These are phyloP conservation scores for Cornus florida DNA, from an alignment of 148 eudicot species.

Conservation along the genomic window DNA sequence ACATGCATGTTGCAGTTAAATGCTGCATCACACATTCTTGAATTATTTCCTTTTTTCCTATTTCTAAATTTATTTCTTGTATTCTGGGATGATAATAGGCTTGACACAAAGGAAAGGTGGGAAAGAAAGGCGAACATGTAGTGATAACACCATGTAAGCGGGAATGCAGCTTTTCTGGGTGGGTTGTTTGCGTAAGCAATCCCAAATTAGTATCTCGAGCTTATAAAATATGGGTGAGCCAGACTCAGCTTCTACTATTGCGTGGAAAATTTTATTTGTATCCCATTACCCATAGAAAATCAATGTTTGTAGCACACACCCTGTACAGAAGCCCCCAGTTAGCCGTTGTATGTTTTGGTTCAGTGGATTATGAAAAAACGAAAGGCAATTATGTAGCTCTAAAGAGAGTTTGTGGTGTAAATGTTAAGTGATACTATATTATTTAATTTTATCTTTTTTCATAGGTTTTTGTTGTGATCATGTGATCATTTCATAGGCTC, in stretches of 20 bases:
- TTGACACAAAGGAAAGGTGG: constrained; percentile 80
- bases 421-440: neutral
- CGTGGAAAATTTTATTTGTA: too few relatives aligned
- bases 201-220: neutral
- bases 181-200: neutral
- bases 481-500: too few relatives aligned
- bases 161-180: neutral
- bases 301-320: too few relatives aligned
- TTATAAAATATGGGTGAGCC: neutral
- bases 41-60: neutral
- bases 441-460: too few relatives aligned
- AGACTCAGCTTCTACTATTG: too few relatives aligned
- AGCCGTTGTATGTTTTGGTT: neutral
- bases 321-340: too few relatives aligned
- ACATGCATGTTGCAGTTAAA: neutral
- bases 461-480: neutral
- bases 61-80: neutral
- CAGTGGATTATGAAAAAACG: neutral
- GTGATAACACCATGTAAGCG: neutral
- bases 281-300: neutral
- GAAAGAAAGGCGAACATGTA: constrained; percentile 89
- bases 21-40: neutral
- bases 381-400: neutral
- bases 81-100: constrained; percentile 37
- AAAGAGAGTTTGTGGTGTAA: neutral